Evolutionary conservation across 805 yeast species (phyloP).

Genomic region (Saccharomycopsis sp.): DNA sequence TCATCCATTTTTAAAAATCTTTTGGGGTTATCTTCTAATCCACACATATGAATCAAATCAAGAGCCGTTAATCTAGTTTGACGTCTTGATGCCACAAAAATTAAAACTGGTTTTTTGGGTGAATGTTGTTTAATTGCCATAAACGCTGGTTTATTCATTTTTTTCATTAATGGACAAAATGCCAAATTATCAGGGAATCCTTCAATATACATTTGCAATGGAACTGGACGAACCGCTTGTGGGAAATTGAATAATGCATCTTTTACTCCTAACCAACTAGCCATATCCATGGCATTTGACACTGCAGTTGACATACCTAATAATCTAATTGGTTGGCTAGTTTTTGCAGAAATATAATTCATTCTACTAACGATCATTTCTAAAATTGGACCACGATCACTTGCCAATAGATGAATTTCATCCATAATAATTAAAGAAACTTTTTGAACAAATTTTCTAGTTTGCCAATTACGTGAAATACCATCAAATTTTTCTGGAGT

Average conservation of each 20-base stretch:
- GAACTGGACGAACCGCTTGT: conserved; percentile 75
- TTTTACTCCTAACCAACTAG: conserved; percentile 69
- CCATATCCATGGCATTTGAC: conserved; percentile 78
- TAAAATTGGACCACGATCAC: conserved; percentile 79
- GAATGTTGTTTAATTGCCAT: conserved; percentile 90
- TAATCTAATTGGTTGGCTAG: conserved; percentile 50
- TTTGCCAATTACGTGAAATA: conserved; percentile 78
- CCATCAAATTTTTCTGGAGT: conserved; percentile 87
- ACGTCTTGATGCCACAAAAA: conserved; percentile 78
- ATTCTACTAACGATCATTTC: conserved; percentile 86
- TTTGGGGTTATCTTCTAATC: conserved; percentile 67
- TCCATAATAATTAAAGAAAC: conserved; percentile 75
- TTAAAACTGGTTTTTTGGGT: conserved; percentile 70
- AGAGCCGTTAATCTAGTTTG: conserved; percentile 75
- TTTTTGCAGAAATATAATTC: conserved; percentile 58
- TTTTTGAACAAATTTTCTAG: conserved; percentile 63
- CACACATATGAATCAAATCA: conserved; percentile 70
- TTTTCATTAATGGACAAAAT: conserved; percentile 77
- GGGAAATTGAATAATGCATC: conserved; percentile 75
- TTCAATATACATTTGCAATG: conserved; percentile 77
- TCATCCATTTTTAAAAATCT: conserved; percentile 60
- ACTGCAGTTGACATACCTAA: conserved; percentile 82
- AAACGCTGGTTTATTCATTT: conserved; percentile 83
- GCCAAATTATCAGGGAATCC: conserved; percentile 78
- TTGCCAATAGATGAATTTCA: conserved; percentile 73